Conservation (phyloP, 208 protist genomes). For the Leishmania arabica region DNA sequence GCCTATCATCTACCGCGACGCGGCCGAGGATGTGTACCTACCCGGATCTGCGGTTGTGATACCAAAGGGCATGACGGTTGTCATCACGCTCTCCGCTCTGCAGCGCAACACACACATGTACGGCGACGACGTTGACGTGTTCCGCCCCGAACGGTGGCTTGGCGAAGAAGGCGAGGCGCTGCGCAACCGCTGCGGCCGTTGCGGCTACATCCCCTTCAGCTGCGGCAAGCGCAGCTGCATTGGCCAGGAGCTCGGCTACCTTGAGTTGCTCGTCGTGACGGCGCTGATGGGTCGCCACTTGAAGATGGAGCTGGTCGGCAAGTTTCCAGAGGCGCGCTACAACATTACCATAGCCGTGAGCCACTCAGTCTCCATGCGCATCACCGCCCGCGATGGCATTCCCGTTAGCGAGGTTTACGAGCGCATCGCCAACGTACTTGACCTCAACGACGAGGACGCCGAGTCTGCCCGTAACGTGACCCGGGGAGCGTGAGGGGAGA, state of each 20-base stretch:
- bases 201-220: constrained; percentile 66
- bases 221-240: constrained; percentile 55
- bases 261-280: constrained; percentile 47
- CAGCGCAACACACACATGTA: constrained; percentile 49
- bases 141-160: constrained; percentile 58
- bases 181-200: constrained; percentile 41
- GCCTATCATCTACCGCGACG: constrained; percentile 62
- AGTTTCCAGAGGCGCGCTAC: constrained; percentile 50
- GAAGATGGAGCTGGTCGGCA: constrained; percentile 34
- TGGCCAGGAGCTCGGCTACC: constrained; percentile 49
- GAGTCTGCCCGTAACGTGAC: constrained; percentile 8
- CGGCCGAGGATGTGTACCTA: constrained; percentile 40
- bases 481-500: neutral
- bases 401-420: constrained; percentile 22
- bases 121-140: constrained; percentile 40
- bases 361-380: constrained; percentile 36
- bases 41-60: constrained; percentile 49
- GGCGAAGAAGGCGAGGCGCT: constrained; percentile 40
- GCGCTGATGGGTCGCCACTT: constrained; percentile 46
- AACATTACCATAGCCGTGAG: constrained; percentile 50
- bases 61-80: constrained; percentile 42
- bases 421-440: constrained; percentile 13
- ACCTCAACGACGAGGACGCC: constrained; percentile 18
- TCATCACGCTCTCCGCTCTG: constrained; percentile 57
- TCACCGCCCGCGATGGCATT: constrained; percentile 25